Percentiles rank a stretch among this genome's conserved stretches.
Evolutionary conservation across 805 yeast species (phyloP).

Genomic region (Alloascoidea africana): DNA sequence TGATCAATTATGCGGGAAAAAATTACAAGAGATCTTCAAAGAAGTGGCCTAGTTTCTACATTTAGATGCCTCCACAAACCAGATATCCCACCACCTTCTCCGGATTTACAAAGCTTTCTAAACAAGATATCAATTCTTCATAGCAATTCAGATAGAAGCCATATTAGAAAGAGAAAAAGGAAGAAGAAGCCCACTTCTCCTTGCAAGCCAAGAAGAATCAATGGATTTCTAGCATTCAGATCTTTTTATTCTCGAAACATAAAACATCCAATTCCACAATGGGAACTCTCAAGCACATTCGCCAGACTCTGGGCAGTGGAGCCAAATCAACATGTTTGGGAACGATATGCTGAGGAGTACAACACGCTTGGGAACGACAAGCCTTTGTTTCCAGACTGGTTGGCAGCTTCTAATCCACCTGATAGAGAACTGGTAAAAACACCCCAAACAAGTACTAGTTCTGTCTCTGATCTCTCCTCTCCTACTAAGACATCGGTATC

Average conservation of each 20-base stretch:
- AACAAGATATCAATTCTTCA: neutral
- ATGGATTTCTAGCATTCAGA: slow-evolving; percentile 18
- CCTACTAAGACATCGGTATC: neutral
- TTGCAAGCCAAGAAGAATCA: slow-evolving; percentile 7
- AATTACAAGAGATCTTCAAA: neutral
- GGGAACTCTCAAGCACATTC: slow-evolving; percentile 13
- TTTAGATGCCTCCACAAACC: slow-evolving; percentile 5
- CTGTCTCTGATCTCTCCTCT: neutral
- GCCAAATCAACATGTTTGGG: slow-evolving; percentile 16
- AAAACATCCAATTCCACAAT: slow-evolving; percentile 11
- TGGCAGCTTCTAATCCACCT: neutral
- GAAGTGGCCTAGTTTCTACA: slow-evolving; percentile 4
- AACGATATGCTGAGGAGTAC: slow-evolving; percentile 18
- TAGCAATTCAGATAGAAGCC: neutral
- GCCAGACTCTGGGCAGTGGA: slow-evolving; percentile 18
- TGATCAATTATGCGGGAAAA: too few species aligned
- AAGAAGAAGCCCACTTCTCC: slow-evolving; percentile 4
- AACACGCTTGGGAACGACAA: slow-evolving; percentile 7
- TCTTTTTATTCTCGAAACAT: slow-evolving; percentile 15
- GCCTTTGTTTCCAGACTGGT: slow-evolving; percentile 10
- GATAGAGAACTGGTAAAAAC: too few species aligned
- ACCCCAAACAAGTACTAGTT: too few species aligned
- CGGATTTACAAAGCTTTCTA: slow-evolving; percentile 3
- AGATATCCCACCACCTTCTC: slow-evolving; percentile 8
- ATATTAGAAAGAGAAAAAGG: neutral